Percentiles rank a stretch among this genome's conserved stretches.
Evolutionary conservation across 1,284 basidiomycete species (phyloP).

Genomic region (Ustilago vetiveriae): DNA sequence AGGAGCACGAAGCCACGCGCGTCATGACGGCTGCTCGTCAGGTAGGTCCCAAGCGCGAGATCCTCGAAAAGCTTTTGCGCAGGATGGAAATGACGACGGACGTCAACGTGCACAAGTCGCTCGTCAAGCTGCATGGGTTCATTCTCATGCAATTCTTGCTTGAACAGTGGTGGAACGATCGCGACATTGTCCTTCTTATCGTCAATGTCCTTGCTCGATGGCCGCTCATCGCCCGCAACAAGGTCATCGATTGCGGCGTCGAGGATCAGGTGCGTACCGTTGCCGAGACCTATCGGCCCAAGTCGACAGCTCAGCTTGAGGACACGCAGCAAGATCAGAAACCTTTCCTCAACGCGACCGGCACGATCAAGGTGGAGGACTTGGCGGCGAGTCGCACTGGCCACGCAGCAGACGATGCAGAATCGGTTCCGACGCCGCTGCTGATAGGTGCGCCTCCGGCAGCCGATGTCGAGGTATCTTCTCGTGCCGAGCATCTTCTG

Average conservation of each 20-base stretch:
- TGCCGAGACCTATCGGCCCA: conserved; percentile 34
- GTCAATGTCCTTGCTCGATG: conserved; percentile 70
- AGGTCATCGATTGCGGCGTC: conserved; percentile 78
- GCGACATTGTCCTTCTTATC: conserved; percentile 77
- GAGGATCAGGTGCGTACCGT: conserved; percentile 54
- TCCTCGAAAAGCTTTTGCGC: conserved; percentile 83
- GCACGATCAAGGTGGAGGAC: conserved; percentile 10
- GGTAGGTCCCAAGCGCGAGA: conserved; percentile 80
- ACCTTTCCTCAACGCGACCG: background rate
- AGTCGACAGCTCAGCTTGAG: too few relatives aligned
- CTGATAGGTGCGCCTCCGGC: conserved; percentile 22
- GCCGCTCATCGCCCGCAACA: conserved; percentile 89
- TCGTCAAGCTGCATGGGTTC: conserved; percentile 93
- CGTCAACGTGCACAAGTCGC: conserved; percentile 78
- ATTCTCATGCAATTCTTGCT: conserved; percentile 89
- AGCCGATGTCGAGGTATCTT: conserved; percentile 28
- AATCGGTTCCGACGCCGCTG: background rate
- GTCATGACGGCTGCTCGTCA: conserved; percentile 91
- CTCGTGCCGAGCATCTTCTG: conserved; percentile 72
- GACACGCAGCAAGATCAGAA: conserved; percentile 11
- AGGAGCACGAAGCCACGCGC: conserved; percentile 84
- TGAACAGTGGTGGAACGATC: conserved; percentile 79
- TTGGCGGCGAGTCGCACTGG: background rate
- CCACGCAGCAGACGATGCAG: conserved; percentile 2
- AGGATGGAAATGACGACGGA: conserved; percentile 91